Conservation (phyloP, 129 eudicot genomes). For the Centaurea solstitialis region DNA sequence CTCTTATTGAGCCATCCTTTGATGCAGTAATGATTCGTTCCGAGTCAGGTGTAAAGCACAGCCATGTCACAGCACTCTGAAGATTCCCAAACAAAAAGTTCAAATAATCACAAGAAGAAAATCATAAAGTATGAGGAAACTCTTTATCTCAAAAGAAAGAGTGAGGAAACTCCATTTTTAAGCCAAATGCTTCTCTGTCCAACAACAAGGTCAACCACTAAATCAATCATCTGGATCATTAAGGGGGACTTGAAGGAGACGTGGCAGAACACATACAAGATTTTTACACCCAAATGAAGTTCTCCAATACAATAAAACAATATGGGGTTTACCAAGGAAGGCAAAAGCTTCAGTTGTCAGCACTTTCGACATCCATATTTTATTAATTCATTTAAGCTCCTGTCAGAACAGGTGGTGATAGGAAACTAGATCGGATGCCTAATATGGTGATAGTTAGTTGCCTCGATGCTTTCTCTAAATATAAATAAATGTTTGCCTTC, state of each 20-base stretch:
- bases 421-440: neutral
- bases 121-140: neutral
- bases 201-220: neutral
- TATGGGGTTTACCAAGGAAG: neutral
- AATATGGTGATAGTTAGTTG: neutral
- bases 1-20: slow-evolving; percentile 90
- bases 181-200: slow-evolving; percentile 5
- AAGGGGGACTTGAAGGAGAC: neutral
- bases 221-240: neutral
- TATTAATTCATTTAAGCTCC: neutral
- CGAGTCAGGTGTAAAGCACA: slow-evolving; percentile 81
- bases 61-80: slow-evolving; percentile 98
- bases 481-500: neutral
- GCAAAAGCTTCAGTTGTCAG: neutral
- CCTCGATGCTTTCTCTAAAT: neutral
- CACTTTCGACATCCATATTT: neutral
- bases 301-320: neutral
- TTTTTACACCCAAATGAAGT: no score
- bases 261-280: neutral
- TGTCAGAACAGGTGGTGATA: neutral
- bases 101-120: neutral
- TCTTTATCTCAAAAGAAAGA: neutral
- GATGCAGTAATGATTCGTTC: slow-evolving; percentile 91
- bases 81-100: slow-evolving; percentile 5
- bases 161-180: neutral